These are phyloP conservation scores for Casuarina equisetifolia DNA, from an alignment of 306 rosid species.

Conservation along the genomic window DNA sequence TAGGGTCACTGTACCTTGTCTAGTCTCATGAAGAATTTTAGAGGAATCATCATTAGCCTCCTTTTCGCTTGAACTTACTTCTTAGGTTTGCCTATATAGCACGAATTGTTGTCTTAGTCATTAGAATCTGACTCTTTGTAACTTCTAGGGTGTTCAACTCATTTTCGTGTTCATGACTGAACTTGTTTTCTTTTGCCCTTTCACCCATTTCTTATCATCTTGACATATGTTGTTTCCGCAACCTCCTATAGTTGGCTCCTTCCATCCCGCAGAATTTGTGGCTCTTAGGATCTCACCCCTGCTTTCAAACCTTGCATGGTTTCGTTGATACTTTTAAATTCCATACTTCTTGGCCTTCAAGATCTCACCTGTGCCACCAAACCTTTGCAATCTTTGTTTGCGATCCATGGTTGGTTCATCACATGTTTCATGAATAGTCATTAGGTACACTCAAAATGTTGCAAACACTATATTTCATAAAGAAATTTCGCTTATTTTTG, in stretches of 20 bases:
- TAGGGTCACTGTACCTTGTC: not conserved
- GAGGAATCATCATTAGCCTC: not conserved
- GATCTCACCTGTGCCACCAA: too few relatives aligned
- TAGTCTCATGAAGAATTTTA: not conserved
- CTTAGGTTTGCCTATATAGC: not conserved
- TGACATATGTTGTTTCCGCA: too few relatives aligned
- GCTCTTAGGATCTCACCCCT: slow-evolving; percentile 1
- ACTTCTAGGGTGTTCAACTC: too few relatives aligned
- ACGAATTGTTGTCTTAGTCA: not conserved
- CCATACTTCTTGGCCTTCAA: not conserved
- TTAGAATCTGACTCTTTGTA: not conserved
- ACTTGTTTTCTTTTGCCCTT: too few relatives aligned
- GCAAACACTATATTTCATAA: not conserved
- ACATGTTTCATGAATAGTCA: not conserved
- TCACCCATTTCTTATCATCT: too few relatives aligned
- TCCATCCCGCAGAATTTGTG: not conserved
- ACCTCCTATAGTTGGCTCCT: not conserved
- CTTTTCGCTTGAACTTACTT: not conserved
- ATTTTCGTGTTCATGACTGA: too few relatives aligned
- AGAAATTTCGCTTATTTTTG: not conserved
- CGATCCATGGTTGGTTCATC: not conserved
- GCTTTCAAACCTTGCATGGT: not conserved
- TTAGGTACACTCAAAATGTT: not conserved
- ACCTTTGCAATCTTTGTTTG: not conserved
- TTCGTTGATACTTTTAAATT: not conserved